Evolutionary conservation across 495 filamentous ascomycete genomes (phyloP), one percentile per base, ranked within the genome.

Genomic region (Penicillium lagena): DNA sequence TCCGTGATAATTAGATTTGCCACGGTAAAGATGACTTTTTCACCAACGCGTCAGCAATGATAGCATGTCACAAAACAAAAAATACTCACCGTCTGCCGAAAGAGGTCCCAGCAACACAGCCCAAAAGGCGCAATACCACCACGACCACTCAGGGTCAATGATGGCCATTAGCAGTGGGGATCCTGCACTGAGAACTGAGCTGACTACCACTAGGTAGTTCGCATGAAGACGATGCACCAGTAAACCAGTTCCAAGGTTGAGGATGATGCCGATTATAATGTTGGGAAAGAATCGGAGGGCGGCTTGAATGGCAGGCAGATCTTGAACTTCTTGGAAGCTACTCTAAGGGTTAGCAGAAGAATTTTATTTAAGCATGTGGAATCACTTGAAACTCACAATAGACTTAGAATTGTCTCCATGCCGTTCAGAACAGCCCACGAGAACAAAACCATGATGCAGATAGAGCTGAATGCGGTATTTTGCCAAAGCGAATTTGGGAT

Each of bases 401-500:
- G 66, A 36, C 68, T 79, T 7, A 72, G 55, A 35, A 76, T 76
- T 1, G 67, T 57, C 52, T 80, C 76, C 54, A 76, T 71, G 3
- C 56, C 58, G 31, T 77, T 73, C n/a, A 71, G 39, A 0, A 72
- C 68, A 5, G 65, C 78, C 46, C 63, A 71, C 1, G 65, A 63
- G 7, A 81, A 52, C 0, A 76, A 47, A 0, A 81, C 69, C 51
- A 73, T 76, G 11, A 76, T 39, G 48, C 75, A 80, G 5, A 73
- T 68, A 13, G 47, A 70, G 1, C 73, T 63, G 41, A 80, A 81
- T 0, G 65, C 58, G 0, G 48, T 45, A 31, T 76, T 77, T 27
- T 59, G 64, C 78, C 78, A 81, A 2, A 81, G 42, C 0, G 62
- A 62, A 54, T 79, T 82, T 0, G 77, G 77, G 2, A 82, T 77